Base-by-base conservation (phyloP, 139 green algal genomes). In the Parachlorella kessleri region DNA sequence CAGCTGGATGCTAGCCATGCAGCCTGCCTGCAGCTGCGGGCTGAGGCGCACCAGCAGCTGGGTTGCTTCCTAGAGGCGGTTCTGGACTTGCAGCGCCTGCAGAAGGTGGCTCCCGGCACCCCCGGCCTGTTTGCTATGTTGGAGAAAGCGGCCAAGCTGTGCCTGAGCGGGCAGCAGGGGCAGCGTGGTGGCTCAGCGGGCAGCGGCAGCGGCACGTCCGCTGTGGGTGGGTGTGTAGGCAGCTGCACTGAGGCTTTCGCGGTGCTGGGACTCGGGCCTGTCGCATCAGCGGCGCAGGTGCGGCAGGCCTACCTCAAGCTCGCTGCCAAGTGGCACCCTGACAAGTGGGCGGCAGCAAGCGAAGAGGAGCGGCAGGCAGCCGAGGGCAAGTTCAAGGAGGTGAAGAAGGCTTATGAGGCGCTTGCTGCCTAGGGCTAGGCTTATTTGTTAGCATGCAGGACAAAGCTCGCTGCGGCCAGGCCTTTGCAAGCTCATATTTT, bases 251-350 rank as follows among this genome's bases (percentile, higher is more conserved):
- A 6, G 1, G 82, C 82, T 9, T 64, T 77, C 63, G 3, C 26
- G n/a, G n/a, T 78, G 59, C 77, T 87, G 53, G 38, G 40, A 18
- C 23, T 88, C 9, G 37, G n/a, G 14, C 14, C 33, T 24, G 39
- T n/a, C 24, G 80, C 76, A 23, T 63, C 35, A 3, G 36, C 35
- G 21, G 63, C 35, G 41, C 77, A 91, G 83, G 72, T 87, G 7
- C 80, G 83, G 30, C 79, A 75, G 55, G 88, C 88, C 0, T 92
- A 92, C 81, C 85, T 86, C 41, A 75, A 79, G 76, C 66, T 82
- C 9, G 85, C 83, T 1, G 81, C 79, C 10, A 55, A 40, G 10
- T 86, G 83, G 66, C 88, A 92, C 71, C 88, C 88, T 2, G 88
- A 92, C 83, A 92, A 92, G 78, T 90, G 86, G 86, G 67, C 37